These are phyloP conservation scores for Neurospora sp. DNA, from an alignment of 495 filamentous ascomycete genomes.

Conservation along the genomic window DNA sequence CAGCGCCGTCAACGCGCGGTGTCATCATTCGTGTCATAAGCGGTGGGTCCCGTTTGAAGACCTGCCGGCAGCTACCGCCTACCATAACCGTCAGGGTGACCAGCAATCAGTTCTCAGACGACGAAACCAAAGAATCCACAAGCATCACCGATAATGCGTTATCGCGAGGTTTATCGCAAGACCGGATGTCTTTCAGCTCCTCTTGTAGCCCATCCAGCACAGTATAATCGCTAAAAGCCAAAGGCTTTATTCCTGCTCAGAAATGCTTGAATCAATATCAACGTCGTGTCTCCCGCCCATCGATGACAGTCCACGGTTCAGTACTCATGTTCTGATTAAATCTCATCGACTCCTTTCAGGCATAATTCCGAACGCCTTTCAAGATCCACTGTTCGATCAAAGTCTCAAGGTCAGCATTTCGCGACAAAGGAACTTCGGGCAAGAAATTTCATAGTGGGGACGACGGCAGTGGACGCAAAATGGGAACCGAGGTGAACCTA, in stretches of 20 bases:
- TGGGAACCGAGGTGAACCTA: conserved; percentile 5
- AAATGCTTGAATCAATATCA: neutral
- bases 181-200: neutral
- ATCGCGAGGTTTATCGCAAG: neutral
- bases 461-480: neutral
- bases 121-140: neutral
- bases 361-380: conserved; percentile 56
- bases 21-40: neutral
- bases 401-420: neutral
- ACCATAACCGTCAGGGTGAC: neutral
- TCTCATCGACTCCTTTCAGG: conserved; percentile 7
- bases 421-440: neutral
- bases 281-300: neutral
- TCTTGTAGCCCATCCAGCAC: neutral
- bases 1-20: neutral
- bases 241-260: neutral
- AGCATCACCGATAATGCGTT: neutral
- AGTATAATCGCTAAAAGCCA: neutral
- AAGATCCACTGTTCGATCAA: conserved; percentile 45
- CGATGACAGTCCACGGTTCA: neutral
- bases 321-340: neutral
- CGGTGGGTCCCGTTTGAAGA: neutral
- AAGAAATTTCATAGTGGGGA: neutral
- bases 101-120: neutral
- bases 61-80: neutral